Percentiles rank a stretch among this genome's conserved stretches.
phyloP scores from a whole-genome alignment of 2,329 filamentous ascomycete species.

The Coniochaeta sp. region DNA sequence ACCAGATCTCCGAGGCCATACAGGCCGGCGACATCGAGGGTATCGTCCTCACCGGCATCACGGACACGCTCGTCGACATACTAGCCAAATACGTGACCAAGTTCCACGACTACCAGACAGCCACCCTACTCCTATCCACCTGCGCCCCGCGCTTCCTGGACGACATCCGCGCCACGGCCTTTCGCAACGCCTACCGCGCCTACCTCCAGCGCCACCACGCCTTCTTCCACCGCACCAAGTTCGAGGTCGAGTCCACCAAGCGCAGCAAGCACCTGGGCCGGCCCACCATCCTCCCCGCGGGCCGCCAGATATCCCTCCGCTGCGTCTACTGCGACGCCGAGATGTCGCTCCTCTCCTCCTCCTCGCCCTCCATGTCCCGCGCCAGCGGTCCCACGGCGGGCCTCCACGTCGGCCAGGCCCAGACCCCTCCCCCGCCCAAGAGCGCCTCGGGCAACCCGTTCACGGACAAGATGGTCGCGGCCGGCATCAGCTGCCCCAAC shows the following conservation, averaged over 20 bases:
- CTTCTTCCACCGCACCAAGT: slow-evolving; percentile 69
- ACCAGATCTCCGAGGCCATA: slow-evolving; percentile 54
- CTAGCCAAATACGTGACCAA: slow-evolving; percentile 69
- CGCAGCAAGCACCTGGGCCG: slow-evolving; percentile 57
- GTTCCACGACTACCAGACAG: slow-evolving; percentile 72
- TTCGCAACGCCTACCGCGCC: slow-evolving; percentile 64
- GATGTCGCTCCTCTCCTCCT: slow-evolving; percentile 35
- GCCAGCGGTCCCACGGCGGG: slow-evolving; percentile 14
- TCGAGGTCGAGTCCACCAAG: slow-evolving; percentile 69
- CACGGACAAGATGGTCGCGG: slow-evolving; percentile 44
- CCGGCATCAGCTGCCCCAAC: slow-evolving; percentile 57
- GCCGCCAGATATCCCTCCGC: slow-evolving; percentile 64
- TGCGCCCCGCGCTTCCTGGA: slow-evolving; percentile 70
- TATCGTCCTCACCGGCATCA: slow-evolving; percentile 70
- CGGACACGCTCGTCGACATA: slow-evolving; percentile 64
- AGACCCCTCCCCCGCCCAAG: slow-evolving; percentile 15
- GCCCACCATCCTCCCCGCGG: slow-evolving; percentile 56
- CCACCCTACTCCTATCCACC: slow-evolving; percentile 65
- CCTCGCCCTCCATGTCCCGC: slow-evolving; percentile 10
- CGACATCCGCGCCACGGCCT: slow-evolving; percentile 66
- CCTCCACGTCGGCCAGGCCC: slow-evolving; percentile 12
- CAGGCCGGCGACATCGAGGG: slow-evolving; percentile 67
- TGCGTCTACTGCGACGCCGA: slow-evolving; percentile 69
- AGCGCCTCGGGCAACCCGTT: slow-evolving; percentile 39
- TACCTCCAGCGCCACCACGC: slow-evolving; percentile 65